Evolutionary conservation across 257 asterid species (phyloP).

Genomic region (Petrea volubilis): DNA sequence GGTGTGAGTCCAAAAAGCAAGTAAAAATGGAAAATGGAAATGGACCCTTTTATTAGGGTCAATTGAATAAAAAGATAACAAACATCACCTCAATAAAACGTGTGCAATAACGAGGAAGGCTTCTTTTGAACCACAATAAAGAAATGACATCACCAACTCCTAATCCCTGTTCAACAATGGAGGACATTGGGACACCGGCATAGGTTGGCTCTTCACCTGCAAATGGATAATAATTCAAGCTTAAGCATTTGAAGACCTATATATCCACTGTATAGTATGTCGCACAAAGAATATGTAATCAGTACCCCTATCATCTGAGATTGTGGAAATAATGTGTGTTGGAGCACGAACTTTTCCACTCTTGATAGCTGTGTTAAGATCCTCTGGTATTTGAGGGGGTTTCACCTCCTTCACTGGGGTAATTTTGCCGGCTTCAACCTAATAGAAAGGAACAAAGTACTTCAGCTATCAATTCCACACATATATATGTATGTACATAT

Average conservation of each 20-base stretch:
- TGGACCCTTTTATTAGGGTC: not conserved
- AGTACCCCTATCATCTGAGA: slow-evolving; percentile 96
- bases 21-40: not conserved
- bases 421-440: slow-evolving; percentile 77
- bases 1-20: slow-evolving; percentile 10
- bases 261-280: not conserved
- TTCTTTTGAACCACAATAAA: slow-evolving; percentile 95
- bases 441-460: slow-evolving; percentile 27
- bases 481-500: too few relatives aligned
- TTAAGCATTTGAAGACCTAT: slow-evolving; percentile 15
- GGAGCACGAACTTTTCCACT: slow-evolving; percentile 99
- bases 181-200: slow-evolving; percentile 97
- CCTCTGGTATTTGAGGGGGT: slow-evolving; percentile 99
- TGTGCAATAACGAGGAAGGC: slow-evolving; percentile 95
- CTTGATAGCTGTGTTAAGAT: slow-evolving; percentile 86
- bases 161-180: slow-evolving; percentile 91
- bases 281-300: slow-evolving; percentile 3
- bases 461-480: slow-evolving; percentile 2
- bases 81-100: slow-evolving; percentile 88
- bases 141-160: slow-evolving; percentile 99
- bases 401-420: slow-evolving; percentile 79
- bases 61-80: slow-evolving; percentile 7
- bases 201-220: slow-evolving; percentile 98
- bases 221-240: slow-evolving; percentile 18
- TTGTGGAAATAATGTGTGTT: slow-evolving; percentile 95